Conservation (phyloP, 176 grass and related monocot genomes). For the Miscanthus lutarioriparius region DNA sequence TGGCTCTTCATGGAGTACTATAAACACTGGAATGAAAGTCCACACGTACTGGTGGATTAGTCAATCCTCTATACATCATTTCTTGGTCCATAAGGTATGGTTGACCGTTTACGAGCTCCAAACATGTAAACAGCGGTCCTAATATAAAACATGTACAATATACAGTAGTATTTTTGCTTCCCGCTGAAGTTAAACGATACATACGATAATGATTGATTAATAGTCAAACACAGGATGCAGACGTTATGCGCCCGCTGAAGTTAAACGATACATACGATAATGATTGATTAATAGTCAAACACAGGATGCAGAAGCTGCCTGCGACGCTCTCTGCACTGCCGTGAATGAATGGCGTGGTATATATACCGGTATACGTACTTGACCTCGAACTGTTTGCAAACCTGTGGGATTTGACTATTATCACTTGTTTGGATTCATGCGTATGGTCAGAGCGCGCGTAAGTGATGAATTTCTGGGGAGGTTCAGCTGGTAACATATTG, state of each 20-base stretch:
- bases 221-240: background rate
- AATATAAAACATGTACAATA: background rate
- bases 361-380: too few relatives aligned
- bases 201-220: background rate
- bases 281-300: too few relatives aligned
- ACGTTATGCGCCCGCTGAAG: too few relatives aligned
- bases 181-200: background rate
- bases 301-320: background rate
- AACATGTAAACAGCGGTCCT: background rate
- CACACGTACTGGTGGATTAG: background rate
- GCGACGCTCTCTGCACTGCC: background rate
- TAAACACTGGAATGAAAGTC: background rate
- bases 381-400: too few relatives aligned
- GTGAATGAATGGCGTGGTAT: background rate
- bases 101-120: background rate
- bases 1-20: background rate
- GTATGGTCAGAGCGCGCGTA: too few relatives aligned
- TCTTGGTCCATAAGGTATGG: constrained; percentile 3
- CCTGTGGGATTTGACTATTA: too few relatives aligned
- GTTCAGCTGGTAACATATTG: too few relatives aligned
- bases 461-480: too few relatives aligned
- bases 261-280: background rate
- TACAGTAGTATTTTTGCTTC: background rate
- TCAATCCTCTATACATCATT: background rate
- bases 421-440: too few relatives aligned